A percentile compares a stretch with the other conserved stretches of the same genome.
phyloP scores from a whole-genome alignment of 2,329 filamentous ascomycete genomes.

The Leptographium wingfieldii region DNA sequence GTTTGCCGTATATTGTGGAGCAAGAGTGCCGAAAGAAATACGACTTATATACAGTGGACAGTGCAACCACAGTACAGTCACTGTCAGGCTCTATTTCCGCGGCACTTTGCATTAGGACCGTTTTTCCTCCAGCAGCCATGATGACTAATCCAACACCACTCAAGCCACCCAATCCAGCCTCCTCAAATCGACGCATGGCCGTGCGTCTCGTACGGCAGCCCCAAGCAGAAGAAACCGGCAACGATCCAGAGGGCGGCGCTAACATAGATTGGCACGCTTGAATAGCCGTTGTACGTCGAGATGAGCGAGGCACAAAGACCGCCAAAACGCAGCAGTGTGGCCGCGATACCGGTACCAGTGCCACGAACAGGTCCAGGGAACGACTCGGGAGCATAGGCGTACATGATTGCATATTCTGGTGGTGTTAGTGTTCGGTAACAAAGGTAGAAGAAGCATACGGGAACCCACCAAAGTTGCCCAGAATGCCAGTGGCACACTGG shows the following conservation, averaged over 20 bases:
- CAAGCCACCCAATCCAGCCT: neutral
- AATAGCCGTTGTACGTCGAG: slow-evolving; percentile 9
- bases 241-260: slow-evolving; percentile 62
- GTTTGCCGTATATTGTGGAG: too few species aligned
- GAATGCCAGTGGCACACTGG: slow-evolving; percentile 51
- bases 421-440: neutral
- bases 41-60: too few species aligned
- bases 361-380: slow-evolving; percentile 68
- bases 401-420: slow-evolving; percentile 57
- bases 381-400: slow-evolving; percentile 66
- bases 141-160: neutral
- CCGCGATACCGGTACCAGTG: slow-evolving; percentile 65
- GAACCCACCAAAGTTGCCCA: slow-evolving; percentile 5
- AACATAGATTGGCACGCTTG: slow-evolving; percentile 40
- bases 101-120: neutral
- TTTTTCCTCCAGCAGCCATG: neutral
- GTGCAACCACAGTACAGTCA: neutral
- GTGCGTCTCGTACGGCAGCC: slow-evolving; percentile 9
- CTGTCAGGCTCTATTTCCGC: neutral
- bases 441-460: neutral
- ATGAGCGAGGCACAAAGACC: slow-evolving; percentile 8
- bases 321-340: slow-evolving; percentile 45
- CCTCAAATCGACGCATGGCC: slow-evolving; percentile 8
- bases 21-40: too few species aligned
- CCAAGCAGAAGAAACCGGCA: slow-evolving; percentile 36